Conservation (phyloP, 1,284 basidiomycete species). For the Phlebopus sp. region DNA sequence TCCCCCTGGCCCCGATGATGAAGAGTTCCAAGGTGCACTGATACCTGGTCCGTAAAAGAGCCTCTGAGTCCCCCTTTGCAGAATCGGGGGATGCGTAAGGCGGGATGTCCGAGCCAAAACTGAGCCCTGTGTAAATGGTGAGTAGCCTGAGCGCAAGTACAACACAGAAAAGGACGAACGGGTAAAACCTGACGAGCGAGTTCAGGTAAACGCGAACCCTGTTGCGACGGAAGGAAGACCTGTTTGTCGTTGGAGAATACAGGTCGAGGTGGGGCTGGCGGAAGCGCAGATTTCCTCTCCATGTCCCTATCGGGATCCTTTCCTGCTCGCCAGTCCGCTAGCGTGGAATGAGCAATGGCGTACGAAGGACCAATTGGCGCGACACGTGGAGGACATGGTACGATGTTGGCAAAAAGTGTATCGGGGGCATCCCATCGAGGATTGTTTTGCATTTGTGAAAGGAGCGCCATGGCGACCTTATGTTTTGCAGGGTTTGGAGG, state of each 20-base stretch:
- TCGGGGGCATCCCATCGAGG: conserved; percentile 67
- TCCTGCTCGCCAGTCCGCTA: conserved; percentile 23
- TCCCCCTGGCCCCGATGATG: conserved; percentile 30
- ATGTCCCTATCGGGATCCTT: conserved; percentile 29
- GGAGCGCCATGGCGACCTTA: conserved; percentile 65
- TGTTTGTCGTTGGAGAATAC: conserved; percentile 48
- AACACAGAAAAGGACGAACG: conserved; percentile 39
- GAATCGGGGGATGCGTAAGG: conserved; percentile 58
- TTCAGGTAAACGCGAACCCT: conserved; percentile 49
- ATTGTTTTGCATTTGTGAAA: conserved; percentile 51
- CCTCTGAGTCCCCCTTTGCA: conserved; percentile 53
- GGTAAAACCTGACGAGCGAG: conserved; percentile 60
- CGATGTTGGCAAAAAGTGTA: conserved; percentile 52
- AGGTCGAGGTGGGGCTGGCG: conserved; percentile 48
- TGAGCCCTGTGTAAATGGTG: conserved; percentile 17
- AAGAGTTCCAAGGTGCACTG: conserved; percentile 65
- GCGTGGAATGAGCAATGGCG: conserved; percentile 19
- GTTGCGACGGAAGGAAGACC: conserved; percentile 31
- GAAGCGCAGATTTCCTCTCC: conserved; percentile 49
- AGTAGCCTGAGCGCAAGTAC: not conserved
- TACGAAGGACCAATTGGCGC: conserved; percentile 30
- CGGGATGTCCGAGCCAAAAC: conserved; percentile 62
- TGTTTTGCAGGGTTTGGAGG: conserved; percentile 58
- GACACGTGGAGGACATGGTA: conserved; percentile 56
- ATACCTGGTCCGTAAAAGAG: conserved; percentile 61